phyloP scores from a whole-genome alignment of 208 protist genomes.

The Leishmania tarentolae region DNA sequence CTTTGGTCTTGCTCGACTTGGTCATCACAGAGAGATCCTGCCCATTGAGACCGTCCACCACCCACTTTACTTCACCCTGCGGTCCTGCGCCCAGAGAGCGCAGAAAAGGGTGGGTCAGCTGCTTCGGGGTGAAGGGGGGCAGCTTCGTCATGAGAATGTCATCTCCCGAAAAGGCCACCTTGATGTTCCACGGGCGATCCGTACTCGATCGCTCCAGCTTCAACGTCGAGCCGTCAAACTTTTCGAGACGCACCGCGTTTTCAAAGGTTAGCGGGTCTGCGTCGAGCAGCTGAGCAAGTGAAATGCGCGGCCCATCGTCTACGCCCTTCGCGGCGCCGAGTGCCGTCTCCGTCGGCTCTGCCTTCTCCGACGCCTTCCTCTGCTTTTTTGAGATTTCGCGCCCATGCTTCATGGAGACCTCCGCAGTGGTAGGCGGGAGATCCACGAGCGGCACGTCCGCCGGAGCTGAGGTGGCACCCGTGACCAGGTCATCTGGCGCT shows the following conservation, averaged over 20 bases:
- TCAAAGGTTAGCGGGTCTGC: conserved; percentile 28
- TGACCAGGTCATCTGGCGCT: neutral
- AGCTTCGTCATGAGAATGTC: conserved; percentile 55
- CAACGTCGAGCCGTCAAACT: conserved; percentile 21
- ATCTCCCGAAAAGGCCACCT: conserved; percentile 41
- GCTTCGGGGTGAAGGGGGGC: conserved; percentile 29
- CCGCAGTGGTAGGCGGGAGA: conserved; percentile 19
- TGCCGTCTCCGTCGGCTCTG: neutral
- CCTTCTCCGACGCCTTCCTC: conserved; percentile 1
- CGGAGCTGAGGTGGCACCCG: neutral
- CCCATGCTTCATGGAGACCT: conserved; percentile 27
- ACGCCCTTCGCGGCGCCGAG: neutral
- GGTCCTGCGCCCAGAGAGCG: conserved; percentile 38
- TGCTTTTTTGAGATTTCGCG: neutral
- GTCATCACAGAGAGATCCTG: conserved; percentile 42
- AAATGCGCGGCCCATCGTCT: conserved; percentile 13
- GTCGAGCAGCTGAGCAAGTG: conserved; percentile 20
- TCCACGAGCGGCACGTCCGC: conserved; percentile 16
- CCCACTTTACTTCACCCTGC: conserved; percentile 47
- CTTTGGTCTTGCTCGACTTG: conserved; percentile 38
- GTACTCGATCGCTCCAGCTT: conserved; percentile 19
- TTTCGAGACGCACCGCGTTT: conserved; percentile 27
- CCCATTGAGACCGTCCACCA: conserved; percentile 61
- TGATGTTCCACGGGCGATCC: conserved; percentile 49
- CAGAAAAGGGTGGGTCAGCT: conserved; percentile 42